A percentile compares a stretch with the other conserved stretches of the same genome.
phyloP scores from a whole-genome alignment of 2,329 filamentous ascomycete genomes.

The Emericellopsis cladophorae region DNA sequence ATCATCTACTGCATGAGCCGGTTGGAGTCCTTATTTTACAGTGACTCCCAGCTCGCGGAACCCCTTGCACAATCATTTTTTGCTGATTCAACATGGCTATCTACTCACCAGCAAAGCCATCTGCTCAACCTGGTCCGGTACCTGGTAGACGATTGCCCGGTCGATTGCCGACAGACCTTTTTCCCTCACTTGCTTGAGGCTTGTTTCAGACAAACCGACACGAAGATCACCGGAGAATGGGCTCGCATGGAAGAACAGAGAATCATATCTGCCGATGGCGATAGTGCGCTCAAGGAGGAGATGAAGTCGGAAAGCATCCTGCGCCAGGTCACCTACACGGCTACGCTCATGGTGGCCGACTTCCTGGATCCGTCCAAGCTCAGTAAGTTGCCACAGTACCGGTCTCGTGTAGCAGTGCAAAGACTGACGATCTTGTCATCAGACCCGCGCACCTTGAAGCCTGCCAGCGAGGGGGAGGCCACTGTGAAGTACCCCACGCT shows the following conservation, averaged over 20 bases:
- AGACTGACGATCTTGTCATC: background rate
- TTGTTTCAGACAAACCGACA: constrained; percentile 76
- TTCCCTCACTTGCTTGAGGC: constrained; percentile 71
- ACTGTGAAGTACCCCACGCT: constrained; percentile 42
- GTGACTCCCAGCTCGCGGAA: constrained; percentile 69
- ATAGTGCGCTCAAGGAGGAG: constrained; percentile 74
- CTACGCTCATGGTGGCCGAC: constrained; percentile 82
- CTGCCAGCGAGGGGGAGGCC: constrained; percentile 9
- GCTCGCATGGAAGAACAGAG: constrained; percentile 56
- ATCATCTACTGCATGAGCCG: constrained; percentile 89
- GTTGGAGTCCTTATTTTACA: constrained; percentile 80
- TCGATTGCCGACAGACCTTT: constrained; percentile 64
- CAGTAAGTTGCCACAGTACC: constrained; percentile 33
- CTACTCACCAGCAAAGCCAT: constrained; percentile 89
- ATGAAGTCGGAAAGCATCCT: constrained; percentile 98
- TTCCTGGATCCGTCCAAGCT: constrained; percentile 65
- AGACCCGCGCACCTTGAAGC: constrained; percentile 18
- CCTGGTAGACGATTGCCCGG: constrained; percentile 83
- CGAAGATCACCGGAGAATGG: constrained; percentile 83
- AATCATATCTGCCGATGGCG: constrained; percentile 50
- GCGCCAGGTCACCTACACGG: constrained; percentile 81
- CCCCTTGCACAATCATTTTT: constrained; percentile 79
- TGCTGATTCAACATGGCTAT: constrained; percentile 67
- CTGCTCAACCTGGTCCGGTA: constrained; percentile 79
- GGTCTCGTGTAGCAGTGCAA: background rate